These are phyloP conservation scores for Papiliotrema nemorosa DNA, from an alignment of 1,284 basidiomycete genomes.

Conservation along the genomic window DNA sequence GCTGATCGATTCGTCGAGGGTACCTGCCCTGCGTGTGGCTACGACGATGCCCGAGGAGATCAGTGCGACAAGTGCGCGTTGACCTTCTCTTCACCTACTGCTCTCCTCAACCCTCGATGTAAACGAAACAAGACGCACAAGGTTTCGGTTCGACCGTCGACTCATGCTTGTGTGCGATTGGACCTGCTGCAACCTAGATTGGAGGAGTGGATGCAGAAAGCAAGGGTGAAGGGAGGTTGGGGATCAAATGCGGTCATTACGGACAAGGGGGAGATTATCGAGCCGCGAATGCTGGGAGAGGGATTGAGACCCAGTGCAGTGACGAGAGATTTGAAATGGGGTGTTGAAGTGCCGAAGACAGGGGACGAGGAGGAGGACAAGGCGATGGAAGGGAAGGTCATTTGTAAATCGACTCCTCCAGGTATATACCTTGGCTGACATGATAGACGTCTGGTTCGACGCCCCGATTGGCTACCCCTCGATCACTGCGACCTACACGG, in stretches of 20 bases:
- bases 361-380: conserved; percentile 66
- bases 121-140: conserved; percentile 77
- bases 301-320: conserved; percentile 87
- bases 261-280: conserved; percentile 79
- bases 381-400: conserved; percentile 89
- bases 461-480: conserved; percentile 96
- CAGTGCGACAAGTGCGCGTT: conserved; percentile 95
- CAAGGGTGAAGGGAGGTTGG: conserved; percentile 83
- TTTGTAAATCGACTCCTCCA: conserved; percentile 64
- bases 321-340: conserved; percentile 94
- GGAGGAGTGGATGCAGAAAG: conserved; percentile 82
- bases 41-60: conserved; percentile 92
- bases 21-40: conserved; percentile 83
- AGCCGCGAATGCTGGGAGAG: conserved; percentile 74
- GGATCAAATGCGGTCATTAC: conserved; percentile 87
- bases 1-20: conserved; percentile 96
- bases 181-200: conserved; percentile 77
- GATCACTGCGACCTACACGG: conserved; percentile 93
- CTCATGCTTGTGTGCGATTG: conserved; percentile 92
- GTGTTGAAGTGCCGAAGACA: conserved; percentile 80
- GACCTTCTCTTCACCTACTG: conserved; percentile 83
- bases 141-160: conserved; percentile 70
- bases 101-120: conserved; percentile 93
- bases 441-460: conserved; percentile 88
- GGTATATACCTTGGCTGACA: conserved; percentile 7